Evolutionary conservation across 1,284 basidiomycete genomes (phyloP).

Genomic region (Microbotryomycetes sp.): DNA sequence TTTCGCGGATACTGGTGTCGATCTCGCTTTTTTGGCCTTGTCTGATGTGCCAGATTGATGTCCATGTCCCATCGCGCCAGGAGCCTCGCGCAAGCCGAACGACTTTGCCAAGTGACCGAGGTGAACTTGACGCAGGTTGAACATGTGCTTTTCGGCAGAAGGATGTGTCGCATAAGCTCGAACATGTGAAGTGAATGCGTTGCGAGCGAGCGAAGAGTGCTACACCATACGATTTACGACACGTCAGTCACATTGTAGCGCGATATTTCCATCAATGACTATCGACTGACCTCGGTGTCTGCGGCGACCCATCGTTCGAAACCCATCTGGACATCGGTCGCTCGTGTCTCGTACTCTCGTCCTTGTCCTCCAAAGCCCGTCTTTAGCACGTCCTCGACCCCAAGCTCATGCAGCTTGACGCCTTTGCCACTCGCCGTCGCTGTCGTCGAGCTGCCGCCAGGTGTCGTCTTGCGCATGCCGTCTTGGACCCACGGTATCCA

Average conservation of each 20-base stretch:
- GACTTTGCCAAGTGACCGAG: constrained; percentile 94
- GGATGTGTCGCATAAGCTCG: constrained; percentile 98
- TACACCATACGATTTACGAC: constrained; percentile 38
- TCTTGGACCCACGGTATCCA: constrained; percentile 84
- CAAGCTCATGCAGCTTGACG: constrained; percentile 54
- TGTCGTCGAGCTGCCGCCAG: constrained; percentile 34
- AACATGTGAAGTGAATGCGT: constrained; percentile 85
- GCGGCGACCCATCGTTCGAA: constrained; percentile 90
- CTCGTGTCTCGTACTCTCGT: constrained; percentile 77
- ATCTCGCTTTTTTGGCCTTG: neutral
- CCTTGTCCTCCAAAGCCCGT: constrained; percentile 71
- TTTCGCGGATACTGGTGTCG: neutral
- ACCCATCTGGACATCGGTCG: constrained; percentile 90
- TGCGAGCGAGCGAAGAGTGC: constrained; percentile 70
- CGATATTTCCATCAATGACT: neutral
- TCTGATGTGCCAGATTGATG: neutral
- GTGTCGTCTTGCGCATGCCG: constrained; percentile 56
- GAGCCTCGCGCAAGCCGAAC: constrained; percentile 90
- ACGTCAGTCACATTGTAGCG: neutral
- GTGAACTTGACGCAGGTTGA: constrained; percentile 88
- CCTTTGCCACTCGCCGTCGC: constrained; percentile 42
- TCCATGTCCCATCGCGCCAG: constrained; percentile 40
- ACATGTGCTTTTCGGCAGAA: constrained; percentile 86
- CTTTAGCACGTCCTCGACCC: constrained; percentile 63
- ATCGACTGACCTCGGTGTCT: constrained; percentile 57